Conservation (phyloP, 2,329 filamentous ascomycete species). For the Colletotrichum eremochloae region DNA sequence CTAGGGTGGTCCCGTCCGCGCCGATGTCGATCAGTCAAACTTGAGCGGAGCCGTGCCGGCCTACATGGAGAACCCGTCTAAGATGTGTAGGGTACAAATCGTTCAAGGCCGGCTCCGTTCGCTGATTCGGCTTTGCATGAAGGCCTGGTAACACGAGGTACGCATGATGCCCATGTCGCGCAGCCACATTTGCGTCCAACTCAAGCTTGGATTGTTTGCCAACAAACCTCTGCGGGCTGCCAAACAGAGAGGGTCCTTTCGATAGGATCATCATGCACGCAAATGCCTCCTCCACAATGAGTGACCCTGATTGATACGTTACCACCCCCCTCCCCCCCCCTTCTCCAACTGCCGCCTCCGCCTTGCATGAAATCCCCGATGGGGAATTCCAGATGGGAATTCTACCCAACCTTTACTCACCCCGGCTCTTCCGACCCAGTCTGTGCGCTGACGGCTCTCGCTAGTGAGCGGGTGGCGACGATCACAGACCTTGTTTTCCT, state of each 20-base stretch:
- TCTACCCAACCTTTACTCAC: not conserved
- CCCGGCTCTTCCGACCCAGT: conserved; percentile 32
- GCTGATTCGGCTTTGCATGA: conserved; percentile 22
- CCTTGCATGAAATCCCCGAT: conserved; percentile 11
- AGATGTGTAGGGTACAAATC: not conserved
- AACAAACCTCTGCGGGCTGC: not conserved
- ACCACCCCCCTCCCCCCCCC: too few species aligned
- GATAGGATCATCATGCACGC: conserved; percentile 4
- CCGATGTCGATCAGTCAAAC: conserved; percentile 25
- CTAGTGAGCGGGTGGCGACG: conserved; percentile 7
- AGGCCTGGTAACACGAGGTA: not conserved
- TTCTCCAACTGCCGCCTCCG: conserved; percentile 1
- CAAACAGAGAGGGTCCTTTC: not conserved
- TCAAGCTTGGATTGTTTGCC: conserved; percentile 18
- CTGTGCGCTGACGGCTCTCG: conserved; percentile 31
- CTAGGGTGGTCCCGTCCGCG: conserved; percentile 27
- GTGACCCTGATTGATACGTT: not conserved
- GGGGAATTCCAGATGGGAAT: conserved; percentile 9
- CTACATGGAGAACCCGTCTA: conserved; percentile 12
- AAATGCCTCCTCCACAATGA: not conserved
- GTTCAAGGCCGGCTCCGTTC: too few species aligned
- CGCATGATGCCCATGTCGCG: conserved; percentile 17
- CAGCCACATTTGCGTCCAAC: conserved; percentile 36
- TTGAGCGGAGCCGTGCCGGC: conserved; percentile 13
- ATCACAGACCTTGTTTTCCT: conserved; percentile 30